Evolutionary conservation across 2,329 filamentous ascomycete genomes (phyloP).

Genomic region (Trichophyton verrucosum): DNA sequence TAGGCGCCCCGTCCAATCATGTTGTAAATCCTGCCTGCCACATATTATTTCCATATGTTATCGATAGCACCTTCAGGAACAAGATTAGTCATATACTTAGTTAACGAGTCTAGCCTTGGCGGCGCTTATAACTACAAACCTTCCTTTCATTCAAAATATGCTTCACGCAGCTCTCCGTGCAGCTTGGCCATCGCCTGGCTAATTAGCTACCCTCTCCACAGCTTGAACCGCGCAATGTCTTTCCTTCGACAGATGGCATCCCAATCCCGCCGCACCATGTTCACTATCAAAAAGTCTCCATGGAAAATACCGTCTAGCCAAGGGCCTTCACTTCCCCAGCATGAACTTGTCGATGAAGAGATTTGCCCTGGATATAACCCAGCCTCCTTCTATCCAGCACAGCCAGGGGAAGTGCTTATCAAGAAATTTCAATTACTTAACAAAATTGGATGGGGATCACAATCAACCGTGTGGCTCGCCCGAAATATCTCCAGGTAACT

Average conservation of each 20-base stretch:
- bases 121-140: too few species aligned
- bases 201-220: not conserved
- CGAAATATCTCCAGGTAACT: constrained; percentile 19
- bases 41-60: too few species aligned
- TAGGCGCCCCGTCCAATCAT: too few species aligned
- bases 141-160: too few species aligned
- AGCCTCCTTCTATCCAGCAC: constrained; percentile 13
- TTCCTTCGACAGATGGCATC: not conserved
- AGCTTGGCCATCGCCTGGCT: too few species aligned
- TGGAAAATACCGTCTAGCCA: constrained; percentile 3
- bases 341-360: constrained; percentile 10
- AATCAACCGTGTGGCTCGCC: constrained; percentile 33
- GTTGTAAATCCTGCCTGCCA: too few species aligned
- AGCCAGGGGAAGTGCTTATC: constrained; percentile 13
- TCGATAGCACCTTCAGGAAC: too few species aligned
- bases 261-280: not conserved
- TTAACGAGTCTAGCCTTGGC: too few species aligned
- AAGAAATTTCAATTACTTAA: constrained; percentile 11
- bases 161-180: too few species aligned
- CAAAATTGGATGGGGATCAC: constrained; percentile 27
- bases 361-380: constrained; percentile 7
- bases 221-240: not conserved
- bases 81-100: too few species aligned
- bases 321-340: not conserved
- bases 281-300: not conserved